A percentile compares a stretch with the other conserved stretches of the same genome.
Conservation (phyloP, 192 early-diverging fungal species). For the Coemansia pectinata region DNA sequence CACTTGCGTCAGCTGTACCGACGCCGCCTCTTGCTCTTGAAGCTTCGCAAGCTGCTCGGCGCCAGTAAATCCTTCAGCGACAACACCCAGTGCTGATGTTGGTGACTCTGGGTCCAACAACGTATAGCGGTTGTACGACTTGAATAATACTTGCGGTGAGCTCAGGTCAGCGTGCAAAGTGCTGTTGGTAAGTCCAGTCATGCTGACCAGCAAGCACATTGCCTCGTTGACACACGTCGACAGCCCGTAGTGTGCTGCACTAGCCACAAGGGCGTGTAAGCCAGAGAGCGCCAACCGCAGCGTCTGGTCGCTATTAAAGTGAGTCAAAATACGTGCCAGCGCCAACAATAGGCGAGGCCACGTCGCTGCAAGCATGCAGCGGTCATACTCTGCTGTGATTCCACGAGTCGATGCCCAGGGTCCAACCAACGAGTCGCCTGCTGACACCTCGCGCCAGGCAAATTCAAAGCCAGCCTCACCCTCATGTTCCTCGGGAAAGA, state of each 20-base stretch:
- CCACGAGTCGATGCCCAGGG: constrained; percentile 59
- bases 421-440: constrained; percentile 60
- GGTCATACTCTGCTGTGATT: constrained; percentile 67
- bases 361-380: constrained; percentile 72
- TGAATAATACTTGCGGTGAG: constrained; percentile 27
- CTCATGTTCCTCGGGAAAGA: constrained; percentile 96
- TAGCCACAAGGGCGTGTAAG: constrained; percentile 37
- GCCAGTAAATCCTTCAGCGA: constrained; percentile 32
- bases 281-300: constrained; percentile 30
- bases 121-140: constrained; percentile 28
- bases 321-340: constrained; percentile 16
- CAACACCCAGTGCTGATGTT: constrained; percentile 28
- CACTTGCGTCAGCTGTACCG: constrained; percentile 58
- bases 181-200: constrained; percentile 65
- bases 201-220: constrained; percentile 67
- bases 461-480: constrained; percentile 94
- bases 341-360: constrained; percentile 77
- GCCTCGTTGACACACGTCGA: constrained; percentile 80
- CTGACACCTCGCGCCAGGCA: constrained; percentile 73
- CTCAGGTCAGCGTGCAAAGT: constrained; percentile 19
- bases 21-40: constrained; percentile 31
- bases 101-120: constrained; percentile 41
- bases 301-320: constrained; percentile 26
- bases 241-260: constrained; percentile 65
- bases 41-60: constrained; percentile 31